Percentiles rank a stretch among this genome's conserved stretches.
Evolutionary conservation across 371 early-diverging fungal genomes (phyloP).

Genomic region (Actinomucor elegans): DNA sequence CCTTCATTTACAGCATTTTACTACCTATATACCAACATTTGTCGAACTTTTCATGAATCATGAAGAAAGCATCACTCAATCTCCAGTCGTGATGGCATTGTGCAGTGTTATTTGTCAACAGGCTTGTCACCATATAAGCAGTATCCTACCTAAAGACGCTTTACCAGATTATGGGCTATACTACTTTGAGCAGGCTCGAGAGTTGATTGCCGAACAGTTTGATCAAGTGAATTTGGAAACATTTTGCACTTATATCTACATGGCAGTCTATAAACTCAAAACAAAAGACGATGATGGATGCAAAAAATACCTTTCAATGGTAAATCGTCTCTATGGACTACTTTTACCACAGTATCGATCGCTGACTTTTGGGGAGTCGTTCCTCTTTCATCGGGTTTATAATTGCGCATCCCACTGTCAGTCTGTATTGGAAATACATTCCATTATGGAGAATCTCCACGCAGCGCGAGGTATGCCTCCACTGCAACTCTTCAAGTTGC

Average conservation of each 20-base stretch:
- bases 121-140: conserved; percentile 26
- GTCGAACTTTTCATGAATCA: conserved; percentile 13
- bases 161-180: conserved; percentile 20
- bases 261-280: conserved; percentile 28
- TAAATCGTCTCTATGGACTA: conserved; percentile 26
- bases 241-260: conserved; percentile 17
- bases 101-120: conserved; percentile 27
- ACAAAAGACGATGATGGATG: conserved; percentile 7
- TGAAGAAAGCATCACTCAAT: background rate
- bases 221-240: conserved; percentile 36
- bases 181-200: conserved; percentile 34
- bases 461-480: background rate
- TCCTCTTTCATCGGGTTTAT: conserved; percentile 7
- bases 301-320: conserved; percentile 19
- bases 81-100: conserved; percentile 32
- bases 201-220: conserved; percentile 30
- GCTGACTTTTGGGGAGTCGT: background rate
- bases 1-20: conserved; percentile 22
- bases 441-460: background rate
- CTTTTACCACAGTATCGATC: conserved; percentile 9
- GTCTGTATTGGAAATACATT: background rate
- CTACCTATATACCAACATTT: conserved; percentile 27
- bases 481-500: background rate
- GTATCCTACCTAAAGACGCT: conserved; percentile 12
- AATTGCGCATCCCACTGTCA: conserved; percentile 1